Base-by-base conservation (phyloP, 768 basidiomycete genomes). In the Phaeolepiota aurea region DNA sequence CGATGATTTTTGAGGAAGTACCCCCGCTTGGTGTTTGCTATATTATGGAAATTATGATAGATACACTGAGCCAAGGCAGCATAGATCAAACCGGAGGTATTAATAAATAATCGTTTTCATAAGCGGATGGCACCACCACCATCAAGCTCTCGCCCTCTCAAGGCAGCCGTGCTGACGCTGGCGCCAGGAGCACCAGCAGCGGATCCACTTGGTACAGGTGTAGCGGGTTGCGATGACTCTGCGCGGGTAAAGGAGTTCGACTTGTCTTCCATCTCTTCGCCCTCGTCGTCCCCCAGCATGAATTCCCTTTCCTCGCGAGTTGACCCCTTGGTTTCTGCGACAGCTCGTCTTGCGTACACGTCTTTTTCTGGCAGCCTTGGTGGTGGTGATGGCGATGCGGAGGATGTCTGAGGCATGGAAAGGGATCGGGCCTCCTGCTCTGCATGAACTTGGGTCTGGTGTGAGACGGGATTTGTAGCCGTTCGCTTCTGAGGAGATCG, bases 401-500 rank as follows among this genome's bases (percentile, higher is more conserved):
- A 34, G 20, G 36, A 19, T 15, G 42, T 22, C 30, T 42, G 46
- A 16, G 41, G 44, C 11, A 37, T 19, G 14, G 48, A 38, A 20
- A 19, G 40, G 11, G 46, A 46, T 21, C 46, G 50, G 42, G 14
- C 25, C 14, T 23, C 18, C 15, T 13, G 39, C 21, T 56, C 56
- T 18, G 46, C 49, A 10, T 53, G 50, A 4, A 57, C 53, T 50
- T 65, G 65, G 2, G 61, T 54, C 33, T 68, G 67, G 37, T 70
- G 68, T 2, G 66, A 68, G n/a, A 68, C 48, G 10, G 68, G 67
- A 37, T 70, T 70, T 14, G 61, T 68, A 4, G 61, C 56, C 5
- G 43, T 1, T 23, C 23, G 34, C 37, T 38, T 38, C 18, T 20
- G 34, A 37, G 31, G 19, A 35, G 32, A 25, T 19, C 30, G 19